These are phyloP conservation scores for Dichotomopilus funicola DNA, from an alignment of 2,329 filamentous ascomycete species.

Conservation along the genomic window DNA sequence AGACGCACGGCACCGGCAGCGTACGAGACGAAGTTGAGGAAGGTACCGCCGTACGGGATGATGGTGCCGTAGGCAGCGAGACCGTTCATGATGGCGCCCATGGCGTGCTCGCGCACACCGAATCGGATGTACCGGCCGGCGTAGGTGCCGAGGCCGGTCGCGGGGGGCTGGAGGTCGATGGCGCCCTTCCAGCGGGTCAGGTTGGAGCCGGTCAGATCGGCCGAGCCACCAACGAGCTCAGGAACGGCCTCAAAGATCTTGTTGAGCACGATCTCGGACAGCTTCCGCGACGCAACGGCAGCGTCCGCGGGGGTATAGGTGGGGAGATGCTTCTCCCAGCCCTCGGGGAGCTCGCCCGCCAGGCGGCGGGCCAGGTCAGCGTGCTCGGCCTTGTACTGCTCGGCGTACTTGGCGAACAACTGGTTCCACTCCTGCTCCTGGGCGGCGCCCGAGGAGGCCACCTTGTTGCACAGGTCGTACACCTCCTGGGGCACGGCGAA, in stretches of 20 bases:
- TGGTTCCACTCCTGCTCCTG: constrained; percentile 93
- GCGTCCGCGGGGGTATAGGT: constrained; percentile 80
- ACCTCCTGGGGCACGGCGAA: constrained; percentile 94
- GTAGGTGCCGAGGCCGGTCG: constrained; percentile 80
- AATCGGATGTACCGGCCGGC: constrained; percentile 87
- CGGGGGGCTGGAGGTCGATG: constrained; percentile 92
- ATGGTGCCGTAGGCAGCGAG: constrained; percentile 91
- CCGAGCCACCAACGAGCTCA: constrained; percentile 91
- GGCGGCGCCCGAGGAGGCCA: constrained; percentile 77
- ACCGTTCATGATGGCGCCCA: constrained; percentile 93
- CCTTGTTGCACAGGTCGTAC: constrained; percentile 84
- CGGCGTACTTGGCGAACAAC: constrained; percentile 78
- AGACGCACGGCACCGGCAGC: constrained; percentile 92
- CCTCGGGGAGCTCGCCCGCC: constrained; percentile 78
- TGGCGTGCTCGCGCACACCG: constrained; percentile 85
- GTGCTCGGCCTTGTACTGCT: constrained; percentile 70
- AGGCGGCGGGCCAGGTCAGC: constrained; percentile 77
- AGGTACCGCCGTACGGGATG: constrained; percentile 90
- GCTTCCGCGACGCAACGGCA: constrained; percentile 88
- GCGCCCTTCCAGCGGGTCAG: constrained; percentile 97
- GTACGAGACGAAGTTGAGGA: constrained; percentile 99
- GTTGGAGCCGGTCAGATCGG: constrained; percentile 97
- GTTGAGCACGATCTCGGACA: constrained; percentile 87
- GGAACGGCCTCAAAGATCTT: constrained; percentile 78
- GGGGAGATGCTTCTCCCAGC: constrained; percentile 92